phyloP scores from a whole-genome alignment of 306 rosid genomes.

The Geum urbanum region DNA sequence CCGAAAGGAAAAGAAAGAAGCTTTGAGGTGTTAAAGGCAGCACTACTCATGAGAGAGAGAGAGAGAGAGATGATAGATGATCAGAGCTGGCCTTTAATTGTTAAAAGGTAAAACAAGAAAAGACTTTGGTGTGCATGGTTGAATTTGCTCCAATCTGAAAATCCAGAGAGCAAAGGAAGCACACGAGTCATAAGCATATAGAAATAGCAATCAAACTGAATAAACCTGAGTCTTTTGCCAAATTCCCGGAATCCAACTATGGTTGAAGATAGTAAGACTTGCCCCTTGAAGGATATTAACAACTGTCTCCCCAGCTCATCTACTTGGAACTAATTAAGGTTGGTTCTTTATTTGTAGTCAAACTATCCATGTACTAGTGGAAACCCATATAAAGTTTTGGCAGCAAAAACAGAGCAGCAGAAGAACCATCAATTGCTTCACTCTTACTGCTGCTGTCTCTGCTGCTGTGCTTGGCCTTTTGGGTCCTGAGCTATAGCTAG shows the following conservation, averaged over 20 bases:
- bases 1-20: slow-evolving; percentile 22
- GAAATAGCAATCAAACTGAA: slow-evolving; percentile 7
- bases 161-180: background rate
- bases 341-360: slow-evolving; percentile 17
- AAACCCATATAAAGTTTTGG: background rate
- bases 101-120: slow-evolving; percentile 16
- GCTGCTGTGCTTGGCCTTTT: slow-evolving; percentile 30
- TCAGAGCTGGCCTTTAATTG: slow-evolving; percentile 32
- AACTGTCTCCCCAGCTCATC: slow-evolving; percentile 5
- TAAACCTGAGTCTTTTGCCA: slow-evolving; percentile 14
- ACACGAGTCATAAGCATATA: slow-evolving; percentile 23
- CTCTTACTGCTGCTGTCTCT: slow-evolving; percentile 18
- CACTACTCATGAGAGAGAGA: slow-evolving; percentile 41
- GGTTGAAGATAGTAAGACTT: slow-evolving; percentile 27
- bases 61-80: background rate
- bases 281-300: slow-evolving; percentile 44
- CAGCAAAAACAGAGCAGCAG: slow-evolving; percentile 25
- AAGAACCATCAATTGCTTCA: slow-evolving; percentile 40
- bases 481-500: slow-evolving; percentile 31
- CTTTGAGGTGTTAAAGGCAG: slow-evolving; percentile 56
- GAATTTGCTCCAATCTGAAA: slow-evolving; percentile 45
- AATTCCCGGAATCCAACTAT: slow-evolving; percentile 32
- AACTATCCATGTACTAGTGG: slow-evolving; percentile 19
- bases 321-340: slow-evolving; percentile 7
- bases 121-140: slow-evolving; percentile 36